These are phyloP conservation scores for Raffaelea ambrosiae DNA, from an alignment of 2,329 filamentous ascomycete species.

Conservation along the genomic window DNA sequence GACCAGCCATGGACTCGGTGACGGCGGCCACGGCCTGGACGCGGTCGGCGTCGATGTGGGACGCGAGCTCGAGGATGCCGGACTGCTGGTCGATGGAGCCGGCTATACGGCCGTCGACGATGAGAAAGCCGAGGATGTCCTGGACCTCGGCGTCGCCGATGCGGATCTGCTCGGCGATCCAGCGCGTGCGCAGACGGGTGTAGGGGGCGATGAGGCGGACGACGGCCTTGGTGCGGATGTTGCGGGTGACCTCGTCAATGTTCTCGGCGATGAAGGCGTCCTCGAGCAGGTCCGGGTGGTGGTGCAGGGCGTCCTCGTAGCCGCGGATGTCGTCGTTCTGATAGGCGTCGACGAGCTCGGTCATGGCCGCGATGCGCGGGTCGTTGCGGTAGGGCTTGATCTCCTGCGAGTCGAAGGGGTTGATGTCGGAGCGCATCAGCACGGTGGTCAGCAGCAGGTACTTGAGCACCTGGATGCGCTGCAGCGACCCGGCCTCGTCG, in stretches of 20 bases:
- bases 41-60: conserved; percentile 61
- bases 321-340: conserved; percentile 88
- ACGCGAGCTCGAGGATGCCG: conserved; percentile 74
- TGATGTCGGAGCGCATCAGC: conserved; percentile 98
- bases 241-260: conserved; percentile 96
- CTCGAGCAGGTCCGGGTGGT: conserved; percentile 79
- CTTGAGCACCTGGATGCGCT: conserved; percentile 94
- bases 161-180: conserved; percentile 81
- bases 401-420: conserved; percentile 97
- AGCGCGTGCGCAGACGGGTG: conserved; percentile 78
- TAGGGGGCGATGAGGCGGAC: conserved; percentile 91
- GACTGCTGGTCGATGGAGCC: conserved; percentile 85
- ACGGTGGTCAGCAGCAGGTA: conserved; percentile 95
- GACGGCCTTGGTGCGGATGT: conserved; percentile 94
- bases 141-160: conserved; percentile 81
- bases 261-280: conserved; percentile 98
- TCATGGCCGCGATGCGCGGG: conserved; percentile 93
- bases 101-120: conserved; percentile 78
- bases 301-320: conserved; percentile 81
- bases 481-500: conserved; percentile 92
- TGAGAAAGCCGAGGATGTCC: conserved; percentile 92
- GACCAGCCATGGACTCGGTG: conserved; percentile 56
- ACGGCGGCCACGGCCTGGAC: conserved; percentile 65
- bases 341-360: conserved; percentile 90
- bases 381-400: conserved; percentile 98